These are phyloP conservation scores for Ciborinia camelliae DNA, from an alignment of 2,329 filamentous ascomycete genomes.

Conservation along the genomic window DNA sequence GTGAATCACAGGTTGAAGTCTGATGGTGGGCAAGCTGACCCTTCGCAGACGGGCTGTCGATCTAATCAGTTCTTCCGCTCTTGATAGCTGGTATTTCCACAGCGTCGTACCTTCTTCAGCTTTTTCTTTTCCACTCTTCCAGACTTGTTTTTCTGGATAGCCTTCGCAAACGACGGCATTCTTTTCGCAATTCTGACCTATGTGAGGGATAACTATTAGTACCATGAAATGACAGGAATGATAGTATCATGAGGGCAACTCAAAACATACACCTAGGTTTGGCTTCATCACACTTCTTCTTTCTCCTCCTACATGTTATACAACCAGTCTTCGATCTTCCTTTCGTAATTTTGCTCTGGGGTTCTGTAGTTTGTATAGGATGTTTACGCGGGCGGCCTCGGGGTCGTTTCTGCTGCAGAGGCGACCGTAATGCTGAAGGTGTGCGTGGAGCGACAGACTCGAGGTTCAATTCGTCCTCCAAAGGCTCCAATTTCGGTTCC, in stretches of 20 bases:
- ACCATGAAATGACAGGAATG: neutral
- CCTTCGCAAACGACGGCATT: constrained; percentile 90
- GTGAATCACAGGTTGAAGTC: constrained; percentile 66
- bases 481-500: constrained; percentile 55
- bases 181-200: constrained; percentile 86
- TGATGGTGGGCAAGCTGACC: constrained; percentile 51
- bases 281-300: constrained; percentile 70
- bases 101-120: constrained; percentile 59
- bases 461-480: constrained; percentile 51
- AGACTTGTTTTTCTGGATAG: constrained; percentile 80
- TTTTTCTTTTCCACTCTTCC: constrained; percentile 78
- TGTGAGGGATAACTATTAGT: constrained; percentile 6
- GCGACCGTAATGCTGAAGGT: constrained; percentile 17
- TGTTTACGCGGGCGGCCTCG: constrained; percentile 82
- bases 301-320: constrained; percentile 63
- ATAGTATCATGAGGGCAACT: constrained; percentile 14
- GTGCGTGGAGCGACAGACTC: constrained; percentile 45
- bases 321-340: constrained; percentile 69
- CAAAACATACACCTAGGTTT: constrained; percentile 60
- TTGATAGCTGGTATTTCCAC: constrained; percentile 26
- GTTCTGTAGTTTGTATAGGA: constrained; percentile 52
- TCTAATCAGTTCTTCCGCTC: constrained; percentile 31
- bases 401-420: constrained; percentile 53
- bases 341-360: constrained; percentile 70
- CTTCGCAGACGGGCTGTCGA: constrained; percentile 49